Base-by-base conservation (phyloP, 352 stramenopile species). In the Phytophthora litchii region DNA sequence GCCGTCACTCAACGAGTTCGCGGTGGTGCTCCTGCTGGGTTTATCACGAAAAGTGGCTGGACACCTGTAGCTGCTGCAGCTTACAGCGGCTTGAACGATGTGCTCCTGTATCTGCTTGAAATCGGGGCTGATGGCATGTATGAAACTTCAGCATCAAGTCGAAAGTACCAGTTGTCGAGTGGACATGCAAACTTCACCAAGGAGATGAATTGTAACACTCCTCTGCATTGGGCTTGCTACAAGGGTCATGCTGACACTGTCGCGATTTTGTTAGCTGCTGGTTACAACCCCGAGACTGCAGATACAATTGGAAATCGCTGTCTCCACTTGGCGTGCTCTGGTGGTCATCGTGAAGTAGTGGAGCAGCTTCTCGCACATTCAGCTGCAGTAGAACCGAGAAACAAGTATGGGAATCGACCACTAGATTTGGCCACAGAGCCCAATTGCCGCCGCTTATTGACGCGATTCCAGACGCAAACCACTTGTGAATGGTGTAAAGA, bases 181-280 rank as follows among this genome's bases (percentile, higher is more conserved):
- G 55, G 43, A 31, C 20, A 53, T 41, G 37, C 38, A 20, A 60
- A 13, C 31, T 13, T 42, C 16, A 35, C 19, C 9, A 70, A 60
- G 35, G 54, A 60, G 16, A 37, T 43, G 13, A 60, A 40, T 10
- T 64, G 48, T 44, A 92, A 91, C 49, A 94, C 83, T 10, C 87
- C 87, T 10, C 62, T 95, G 34, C 87, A 95, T 52, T 95, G 87
- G 87, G 82, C 84, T n/a, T 88, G 81, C 67, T 95, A 95, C 67
- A 88, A 86, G 44, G 85, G 83, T 16, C 82, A 94, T 40, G 51
- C 67, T 29, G 70, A 88, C 56, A 76, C 90, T 20, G 79, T 92
- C 17, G 74, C 70, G 9, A 62, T 90, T 35, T 67, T 95, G 19
- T 61, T 95, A 19, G 78, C 83, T 37, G 75, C 72, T 20, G 85